phyloP scores from a whole-genome alignment of 2,329 filamentous ascomycete genomes.

The Kalaharituber pfeilii region DNA sequence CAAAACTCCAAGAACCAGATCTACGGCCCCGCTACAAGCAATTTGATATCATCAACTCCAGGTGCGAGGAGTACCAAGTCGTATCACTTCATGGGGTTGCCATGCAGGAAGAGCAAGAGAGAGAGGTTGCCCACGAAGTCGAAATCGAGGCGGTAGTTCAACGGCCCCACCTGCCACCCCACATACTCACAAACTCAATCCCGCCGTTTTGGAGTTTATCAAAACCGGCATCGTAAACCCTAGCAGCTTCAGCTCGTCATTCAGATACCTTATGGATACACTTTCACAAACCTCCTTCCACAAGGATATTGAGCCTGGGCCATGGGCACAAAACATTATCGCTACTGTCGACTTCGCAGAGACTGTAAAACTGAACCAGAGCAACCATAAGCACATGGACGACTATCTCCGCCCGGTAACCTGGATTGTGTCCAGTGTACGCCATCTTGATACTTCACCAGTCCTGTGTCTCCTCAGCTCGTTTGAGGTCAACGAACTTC shows the following conservation, averaged over 20 bases:
- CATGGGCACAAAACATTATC: too few relatives aligned
- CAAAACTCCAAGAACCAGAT: neutral
- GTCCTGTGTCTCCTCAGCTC: constrained; percentile 36
- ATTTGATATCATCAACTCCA: constrained; percentile 23
- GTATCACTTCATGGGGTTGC: constrained; percentile 25
- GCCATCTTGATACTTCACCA: neutral
- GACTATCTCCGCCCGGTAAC: neutral
- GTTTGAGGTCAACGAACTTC: constrained; percentile 40
- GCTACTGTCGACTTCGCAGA: too few relatives aligned
- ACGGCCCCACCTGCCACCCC: constrained; percentile 31
- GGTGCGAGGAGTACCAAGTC: constrained; percentile 28
- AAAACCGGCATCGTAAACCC: constrained; percentile 7
- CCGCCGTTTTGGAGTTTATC: constrained; percentile 11
- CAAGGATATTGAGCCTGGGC: too few relatives aligned
- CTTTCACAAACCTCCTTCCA: too few relatives aligned
- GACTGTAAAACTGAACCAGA: too few relatives aligned
- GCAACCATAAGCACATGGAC: too few relatives aligned
- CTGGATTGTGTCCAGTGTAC: neutral
- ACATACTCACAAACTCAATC: constrained; percentile 30
- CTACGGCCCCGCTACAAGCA: constrained; percentile 8
- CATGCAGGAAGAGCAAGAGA: constrained; percentile 49
- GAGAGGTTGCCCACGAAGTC: constrained; percentile 47
- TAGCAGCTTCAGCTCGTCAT: neutral
- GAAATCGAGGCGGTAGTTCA: constrained; percentile 47
- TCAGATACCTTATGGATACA: too few relatives aligned